Conservation (phyloP, 176 grass and related monocot genomes). For the Bromus sterilis region DNA sequence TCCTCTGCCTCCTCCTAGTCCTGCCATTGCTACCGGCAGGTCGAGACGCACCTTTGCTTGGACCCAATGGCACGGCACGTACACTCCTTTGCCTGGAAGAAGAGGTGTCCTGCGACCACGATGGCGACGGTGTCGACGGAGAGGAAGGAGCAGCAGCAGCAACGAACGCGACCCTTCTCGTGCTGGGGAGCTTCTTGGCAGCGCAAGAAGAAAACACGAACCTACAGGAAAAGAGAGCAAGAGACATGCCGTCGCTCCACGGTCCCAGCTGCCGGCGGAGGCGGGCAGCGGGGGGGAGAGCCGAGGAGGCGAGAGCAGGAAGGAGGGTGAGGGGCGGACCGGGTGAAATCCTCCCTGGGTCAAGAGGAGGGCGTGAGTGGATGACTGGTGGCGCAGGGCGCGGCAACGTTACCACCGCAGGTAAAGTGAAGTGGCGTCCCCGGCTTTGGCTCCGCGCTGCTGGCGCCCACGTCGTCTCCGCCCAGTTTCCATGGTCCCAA, state of each 20-base stretch:
- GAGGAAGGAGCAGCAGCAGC: slow-evolving; percentile 14
- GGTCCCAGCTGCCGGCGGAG: slow-evolving; percentile 10
- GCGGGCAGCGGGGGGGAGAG: not conserved
- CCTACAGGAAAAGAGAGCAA: slow-evolving; percentile 16
- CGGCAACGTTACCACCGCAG: slow-evolving; percentile 12
- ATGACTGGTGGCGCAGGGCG: slow-evolving; percentile 29
- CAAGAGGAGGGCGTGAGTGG: not conserved
- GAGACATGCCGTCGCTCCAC: slow-evolving; percentile 17
- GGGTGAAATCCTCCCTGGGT: slow-evolving; percentile 15
- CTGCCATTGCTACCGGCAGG: not conserved
- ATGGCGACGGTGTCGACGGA: not conserved
- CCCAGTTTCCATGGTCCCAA: slow-evolving; percentile 29
- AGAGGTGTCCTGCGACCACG: not conserved
- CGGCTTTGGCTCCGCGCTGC: slow-evolving; percentile 17
- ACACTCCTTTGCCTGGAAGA: slow-evolving; percentile 12
- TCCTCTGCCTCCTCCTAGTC: slow-evolving; percentile 3
- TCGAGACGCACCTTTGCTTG: not conserved
- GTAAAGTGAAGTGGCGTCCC: slow-evolving; percentile 15
- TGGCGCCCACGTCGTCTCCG: slow-evolving; percentile 15
- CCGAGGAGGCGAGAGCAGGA: slow-evolving; percentile 1
- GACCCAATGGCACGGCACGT: not conserved
- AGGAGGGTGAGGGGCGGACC: not conserved
- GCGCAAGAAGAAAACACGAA: slow-evolving; percentile 14
- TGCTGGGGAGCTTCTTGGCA: slow-evolving; percentile 2
- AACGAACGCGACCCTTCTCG: not conserved